Percentiles rank a stretch among this genome's conserved stretches.
These are phyloP conservation scores for Fagopyrum homotropicum DNA, from an alignment of 148 eudicot genomes.

Conservation along the genomic window DNA sequence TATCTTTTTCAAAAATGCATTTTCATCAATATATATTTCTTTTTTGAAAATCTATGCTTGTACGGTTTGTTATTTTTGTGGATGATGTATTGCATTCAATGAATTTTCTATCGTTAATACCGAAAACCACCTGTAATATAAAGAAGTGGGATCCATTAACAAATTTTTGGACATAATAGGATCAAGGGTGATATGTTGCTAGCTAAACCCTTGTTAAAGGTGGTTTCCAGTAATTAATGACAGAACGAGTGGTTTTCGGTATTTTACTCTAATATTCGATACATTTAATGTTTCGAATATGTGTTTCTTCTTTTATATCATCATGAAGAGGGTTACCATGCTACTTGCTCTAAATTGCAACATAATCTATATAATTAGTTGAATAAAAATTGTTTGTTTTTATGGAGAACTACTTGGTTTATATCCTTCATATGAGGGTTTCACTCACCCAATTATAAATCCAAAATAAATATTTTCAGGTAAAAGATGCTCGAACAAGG, in stretches of 20 bases:
- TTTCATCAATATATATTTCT: not conserved
- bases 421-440: not conserved
- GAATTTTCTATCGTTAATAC: not conserved
- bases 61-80: not conserved
- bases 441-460: constrained; percentile 2
- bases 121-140: too few relatives aligned
- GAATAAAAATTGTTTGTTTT: not conserved
- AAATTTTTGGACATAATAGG: too few relatives aligned
- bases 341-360: constrained; percentile 1
- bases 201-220: too few relatives aligned
- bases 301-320: not conserved
- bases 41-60: too few relatives aligned
- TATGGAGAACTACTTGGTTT: not conserved
- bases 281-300: not conserved
- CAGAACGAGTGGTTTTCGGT: too few relatives aligned
- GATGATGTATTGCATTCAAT: not conserved
- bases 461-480: constrained; percentile 25
- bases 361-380: not conserved
- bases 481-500: constrained; percentile 63
- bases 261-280: not conserved
- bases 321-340: not conserved
- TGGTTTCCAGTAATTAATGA: too few relatives aligned
- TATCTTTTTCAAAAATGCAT: not conserved
- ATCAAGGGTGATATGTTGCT: too few relatives aligned
- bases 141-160: too few relatives aligned